Conservation (phyloP, 257 asterid genomes). For the Solanum rostratum region DNA sequence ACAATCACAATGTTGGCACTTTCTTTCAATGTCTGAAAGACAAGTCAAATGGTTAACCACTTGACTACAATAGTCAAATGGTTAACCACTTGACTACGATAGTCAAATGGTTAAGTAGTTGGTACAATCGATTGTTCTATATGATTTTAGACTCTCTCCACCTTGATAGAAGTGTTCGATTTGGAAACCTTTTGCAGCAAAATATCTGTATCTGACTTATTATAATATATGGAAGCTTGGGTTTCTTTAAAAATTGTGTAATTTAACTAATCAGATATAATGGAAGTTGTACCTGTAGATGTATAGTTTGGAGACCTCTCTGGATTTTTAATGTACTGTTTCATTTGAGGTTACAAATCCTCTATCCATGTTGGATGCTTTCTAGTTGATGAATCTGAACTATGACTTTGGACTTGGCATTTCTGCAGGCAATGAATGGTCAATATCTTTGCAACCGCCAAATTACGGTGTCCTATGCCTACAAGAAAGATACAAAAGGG, state of each 20-base stretch:
- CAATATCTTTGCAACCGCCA: constrained; percentile 96
- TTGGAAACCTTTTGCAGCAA: not conserved
- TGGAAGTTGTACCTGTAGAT: too few species aligned
- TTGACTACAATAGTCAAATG: too few species aligned
- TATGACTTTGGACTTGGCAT: not conserved
- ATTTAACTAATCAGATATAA: not conserved
- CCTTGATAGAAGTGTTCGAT: not conserved
- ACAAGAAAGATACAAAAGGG: constrained; percentile 97
- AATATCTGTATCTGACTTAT: not conserved
- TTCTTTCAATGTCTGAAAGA: not conserved
- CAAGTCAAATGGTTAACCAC: not conserved
- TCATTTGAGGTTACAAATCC: not conserved
- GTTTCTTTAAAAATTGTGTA: not conserved
- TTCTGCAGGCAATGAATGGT: constrained; percentile 86
- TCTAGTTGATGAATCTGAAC: not conserved
- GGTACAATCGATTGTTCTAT: not conserved
- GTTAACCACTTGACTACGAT: not conserved
- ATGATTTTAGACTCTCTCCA: not conserved
- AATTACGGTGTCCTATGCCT: constrained; percentile 91
- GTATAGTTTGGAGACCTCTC: not conserved
- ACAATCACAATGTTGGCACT: not conserved
- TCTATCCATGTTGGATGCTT: not conserved
- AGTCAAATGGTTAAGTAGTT: not conserved
- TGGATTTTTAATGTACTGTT: not conserved
- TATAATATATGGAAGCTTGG: not conserved